Conservation (phyloP, 2,329 filamentous ascomycete species). For the Alternaria brassicae region DNA sequence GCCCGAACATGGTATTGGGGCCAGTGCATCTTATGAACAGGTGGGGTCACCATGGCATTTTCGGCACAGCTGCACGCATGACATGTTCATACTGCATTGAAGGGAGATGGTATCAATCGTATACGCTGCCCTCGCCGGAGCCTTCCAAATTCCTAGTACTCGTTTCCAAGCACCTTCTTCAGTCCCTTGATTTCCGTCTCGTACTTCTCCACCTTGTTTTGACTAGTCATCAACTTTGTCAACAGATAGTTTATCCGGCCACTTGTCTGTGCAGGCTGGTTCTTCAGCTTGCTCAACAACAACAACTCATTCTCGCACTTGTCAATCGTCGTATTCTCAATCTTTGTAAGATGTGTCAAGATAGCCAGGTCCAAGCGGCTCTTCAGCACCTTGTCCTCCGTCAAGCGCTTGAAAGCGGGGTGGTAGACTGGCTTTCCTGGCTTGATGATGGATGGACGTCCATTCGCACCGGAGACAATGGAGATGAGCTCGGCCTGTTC, state of each 20-base stretch:
- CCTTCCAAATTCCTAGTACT: conserved; percentile 46
- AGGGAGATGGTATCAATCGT: conserved; percentile 11
- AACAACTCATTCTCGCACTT: conserved; percentile 81
- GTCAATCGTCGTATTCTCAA: conserved; percentile 76
- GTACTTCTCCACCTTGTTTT: conserved; percentile 74
- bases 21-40: not conserved
- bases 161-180: conserved; percentile 72
- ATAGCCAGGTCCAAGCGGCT: conserved; percentile 74
- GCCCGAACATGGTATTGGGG: not conserved
- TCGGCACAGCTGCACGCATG: not conserved
- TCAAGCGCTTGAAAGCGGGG: conserved; percentile 77
- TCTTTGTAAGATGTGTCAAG: conserved; percentile 71
- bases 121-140: not conserved
- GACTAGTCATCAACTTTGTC: conserved; percentile 73
- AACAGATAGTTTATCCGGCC: conserved; percentile 75
- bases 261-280: conserved; percentile 71
- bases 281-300: conserved; percentile 73
- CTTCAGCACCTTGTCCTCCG: conserved; percentile 73
- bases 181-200: conserved; percentile 74
- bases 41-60: not conserved
- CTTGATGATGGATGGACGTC: conserved; percentile 77
- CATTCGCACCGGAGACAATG: conserved; percentile 71
- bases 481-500: conserved; percentile 86
- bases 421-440: conserved; percentile 87
- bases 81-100: not conserved